A percentile compares a stretch with the other conserved stretches of the same genome.
Conservation (phyloP, 2,329 filamentous ascomycete species). For the Periconia sp. region DNA sequence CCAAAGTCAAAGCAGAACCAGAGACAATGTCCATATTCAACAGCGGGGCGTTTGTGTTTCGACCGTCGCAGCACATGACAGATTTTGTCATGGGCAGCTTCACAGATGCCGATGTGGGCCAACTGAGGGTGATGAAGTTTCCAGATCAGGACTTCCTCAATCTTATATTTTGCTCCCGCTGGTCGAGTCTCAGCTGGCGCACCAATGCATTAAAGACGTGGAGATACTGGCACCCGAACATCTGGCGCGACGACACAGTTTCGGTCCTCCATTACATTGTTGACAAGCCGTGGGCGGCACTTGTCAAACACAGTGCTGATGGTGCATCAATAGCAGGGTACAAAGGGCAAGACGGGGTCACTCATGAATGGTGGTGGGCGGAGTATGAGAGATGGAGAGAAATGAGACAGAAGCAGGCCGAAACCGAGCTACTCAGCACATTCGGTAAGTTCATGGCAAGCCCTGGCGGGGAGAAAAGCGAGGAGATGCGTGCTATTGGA, state of each 20-base stretch:
- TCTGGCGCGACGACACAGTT: slow-evolving; percentile 59
- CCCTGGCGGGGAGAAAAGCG: slow-evolving; percentile 23
- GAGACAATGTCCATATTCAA: slow-evolving; percentile 57
- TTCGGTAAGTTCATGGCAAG: slow-evolving; percentile 32
- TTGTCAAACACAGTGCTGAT: slow-evolving; percentile 40
- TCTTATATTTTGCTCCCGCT: slow-evolving; percentile 53
- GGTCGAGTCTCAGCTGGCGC: slow-evolving; percentile 56
- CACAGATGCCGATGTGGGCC: slow-evolving; percentile 39
- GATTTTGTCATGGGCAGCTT: slow-evolving; percentile 50
- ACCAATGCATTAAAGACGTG: slow-evolving; percentile 62
- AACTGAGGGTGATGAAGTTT: slow-evolving; percentile 54
- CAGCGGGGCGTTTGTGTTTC: slow-evolving; percentile 59
- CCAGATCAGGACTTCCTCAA: slow-evolving; percentile 62
- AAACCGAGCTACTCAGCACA: slow-evolving; percentile 21
- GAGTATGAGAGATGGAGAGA: slow-evolving; percentile 51
- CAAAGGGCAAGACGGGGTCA: slow-evolving; percentile 57
- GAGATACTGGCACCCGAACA: slow-evolving; percentile 58
- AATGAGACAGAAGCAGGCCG: slow-evolving; percentile 27
- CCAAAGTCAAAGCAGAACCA: slow-evolving; percentile 34
- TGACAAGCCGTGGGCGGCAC: slow-evolving; percentile 61
- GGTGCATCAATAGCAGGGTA: slow-evolving; percentile 48
- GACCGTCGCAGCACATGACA: slow-evolving; percentile 49
- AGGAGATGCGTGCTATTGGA: slow-evolving; percentile 39
- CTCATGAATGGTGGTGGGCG: slow-evolving; percentile 62
- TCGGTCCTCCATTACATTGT: slow-evolving; percentile 61